These are phyloP conservation scores for Glutinoglossum americanum DNA, from an alignment of 495 filamentous ascomycete species.

Conservation along the genomic window DNA sequence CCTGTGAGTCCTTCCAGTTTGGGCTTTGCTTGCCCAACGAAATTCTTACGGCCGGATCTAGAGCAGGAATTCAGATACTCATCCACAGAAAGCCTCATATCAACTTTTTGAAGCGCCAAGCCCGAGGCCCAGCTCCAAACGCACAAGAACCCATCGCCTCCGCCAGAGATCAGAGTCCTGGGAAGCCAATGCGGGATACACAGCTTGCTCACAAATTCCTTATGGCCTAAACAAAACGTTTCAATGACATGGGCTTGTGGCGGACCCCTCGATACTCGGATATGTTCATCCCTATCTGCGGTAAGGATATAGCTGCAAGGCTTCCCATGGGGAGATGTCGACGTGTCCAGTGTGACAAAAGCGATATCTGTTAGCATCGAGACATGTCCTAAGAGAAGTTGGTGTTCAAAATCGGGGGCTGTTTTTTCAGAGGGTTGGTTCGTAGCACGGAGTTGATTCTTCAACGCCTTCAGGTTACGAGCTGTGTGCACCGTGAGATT, in stretches of 20 bases:
- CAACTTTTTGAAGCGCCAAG: slow-evolving; percentile 27
- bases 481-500: slow-evolving; percentile 62
- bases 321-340: slow-evolving; percentile 6
- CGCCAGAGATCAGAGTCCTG: slow-evolving; percentile 56
- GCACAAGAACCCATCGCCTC: slow-evolving; percentile 56
- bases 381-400: slow-evolving; percentile 73
- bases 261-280: slow-evolving; percentile 64
- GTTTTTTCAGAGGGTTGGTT: slow-evolving; percentile 22
- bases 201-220: slow-evolving; percentile 55
- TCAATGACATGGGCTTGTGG: slow-evolving; percentile 83
- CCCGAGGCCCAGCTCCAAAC: slow-evolving; percentile 63
- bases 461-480: slow-evolving; percentile 51
- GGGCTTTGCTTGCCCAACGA: background rate
- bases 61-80: background rate
- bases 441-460: slow-evolving; percentile 40
- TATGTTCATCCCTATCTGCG: slow-evolving; percentile 89
- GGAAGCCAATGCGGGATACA: slow-evolving; percentile 34
- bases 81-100: slow-evolving; percentile 16
- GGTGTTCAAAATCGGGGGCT: slow-evolving; percentile 39
- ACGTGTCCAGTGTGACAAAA: slow-evolving; percentile 18
- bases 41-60: background rate
- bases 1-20: background rate
- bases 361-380: slow-evolving; percentile 68
- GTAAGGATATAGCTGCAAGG: slow-evolving; percentile 54
- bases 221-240: slow-evolving; percentile 68